A percentile compares a stretch with the other conserved stretches of the same genome.
Conservation (phyloP, 805 yeast genomes). For the Spathaspora arborariae region DNA sequence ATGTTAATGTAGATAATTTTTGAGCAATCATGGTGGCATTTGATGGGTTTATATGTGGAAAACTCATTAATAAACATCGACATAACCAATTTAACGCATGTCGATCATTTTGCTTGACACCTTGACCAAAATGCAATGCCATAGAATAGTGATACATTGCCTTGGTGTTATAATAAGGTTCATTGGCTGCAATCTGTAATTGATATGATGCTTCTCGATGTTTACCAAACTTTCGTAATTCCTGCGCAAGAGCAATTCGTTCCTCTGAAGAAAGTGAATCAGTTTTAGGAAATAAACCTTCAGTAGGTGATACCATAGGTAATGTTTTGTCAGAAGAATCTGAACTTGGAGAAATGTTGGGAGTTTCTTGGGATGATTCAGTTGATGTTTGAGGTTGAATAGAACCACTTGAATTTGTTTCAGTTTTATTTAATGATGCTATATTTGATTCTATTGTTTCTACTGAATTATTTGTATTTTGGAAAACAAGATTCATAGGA, state of each 20-base stretch:
- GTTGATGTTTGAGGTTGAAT: not conserved
- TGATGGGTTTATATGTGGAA: constrained; percentile 4
- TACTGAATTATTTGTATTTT: constrained; percentile 20
- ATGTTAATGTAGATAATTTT: constrained; percentile 22
- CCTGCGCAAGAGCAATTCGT: constrained; percentile 42
- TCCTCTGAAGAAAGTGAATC: constrained; percentile 18
- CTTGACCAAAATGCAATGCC: constrained; percentile 66
- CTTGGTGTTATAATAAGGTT: constrained; percentile 49
- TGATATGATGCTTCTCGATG: constrained; percentile 68
- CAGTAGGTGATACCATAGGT: not conserved
- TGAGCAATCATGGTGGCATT: constrained; percentile 16
- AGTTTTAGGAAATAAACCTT: not conserved
- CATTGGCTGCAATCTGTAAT: constrained; percentile 57
- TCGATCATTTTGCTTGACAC: constrained; percentile 52
- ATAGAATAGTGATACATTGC: constrained; percentile 71
- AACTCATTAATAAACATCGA: constrained; percentile 32
- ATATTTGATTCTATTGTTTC: constrained; percentile 24
- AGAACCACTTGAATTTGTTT: not conserved
- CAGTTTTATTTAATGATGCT: constrained; percentile 6
- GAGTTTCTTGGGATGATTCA: constrained; percentile 1
- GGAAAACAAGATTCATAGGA: constrained; percentile 18
- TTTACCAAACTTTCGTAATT: constrained; percentile 53
- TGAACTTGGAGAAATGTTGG: not conserved
- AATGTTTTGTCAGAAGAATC: not conserved
- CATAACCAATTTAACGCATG: constrained; percentile 60